phyloP scores from a whole-genome alignment of 2,329 filamentous ascomycete genomes.

The Sphaerulina populicola region DNA sequence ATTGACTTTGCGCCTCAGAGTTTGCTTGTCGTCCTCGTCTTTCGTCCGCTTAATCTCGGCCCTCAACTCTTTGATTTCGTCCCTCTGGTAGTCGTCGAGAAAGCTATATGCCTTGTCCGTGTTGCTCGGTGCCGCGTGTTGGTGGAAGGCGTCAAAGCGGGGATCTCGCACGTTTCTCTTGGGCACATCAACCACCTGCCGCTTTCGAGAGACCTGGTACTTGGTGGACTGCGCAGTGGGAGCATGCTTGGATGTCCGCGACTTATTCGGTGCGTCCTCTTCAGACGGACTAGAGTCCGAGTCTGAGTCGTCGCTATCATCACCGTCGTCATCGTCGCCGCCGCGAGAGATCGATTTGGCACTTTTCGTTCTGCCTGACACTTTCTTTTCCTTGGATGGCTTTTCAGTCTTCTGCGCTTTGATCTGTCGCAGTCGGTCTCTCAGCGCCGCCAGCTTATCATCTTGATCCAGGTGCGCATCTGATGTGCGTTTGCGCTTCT shows the following conservation, averaged over 20 bases:
- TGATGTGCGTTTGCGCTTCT: constrained; percentile 39
- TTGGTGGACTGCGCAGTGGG: constrained; percentile 76
- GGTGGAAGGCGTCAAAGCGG: constrained; percentile 66
- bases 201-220: constrained; percentile 70
- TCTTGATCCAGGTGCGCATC: constrained; percentile 36
- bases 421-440: constrained; percentile 39
- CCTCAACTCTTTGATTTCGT: constrained; percentile 71
- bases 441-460: constrained; percentile 41
- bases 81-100: constrained; percentile 72
- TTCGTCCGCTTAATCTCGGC: constrained; percentile 59
- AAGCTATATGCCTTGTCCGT: constrained; percentile 73
- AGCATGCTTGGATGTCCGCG: constrained; percentile 73
- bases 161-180: constrained; percentile 66
- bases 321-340: constrained; percentile 15
- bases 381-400: constrained; percentile 21
- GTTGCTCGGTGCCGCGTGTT: constrained; percentile 38
- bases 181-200: constrained; percentile 57
- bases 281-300: constrained; percentile 37
- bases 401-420: constrained; percentile 25
- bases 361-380: neutral
- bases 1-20: constrained; percentile 62
- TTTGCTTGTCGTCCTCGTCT: constrained; percentile 56
- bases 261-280: constrained; percentile 33
- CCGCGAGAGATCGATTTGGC: constrained; percentile 1
- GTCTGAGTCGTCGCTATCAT: constrained; percentile 24